Percentiles rank a stretch among this genome's conserved stretches.
Evolutionary conservation across 139 green algal genomes (phyloP).

Genomic region (Nannochloris sp.): DNA sequence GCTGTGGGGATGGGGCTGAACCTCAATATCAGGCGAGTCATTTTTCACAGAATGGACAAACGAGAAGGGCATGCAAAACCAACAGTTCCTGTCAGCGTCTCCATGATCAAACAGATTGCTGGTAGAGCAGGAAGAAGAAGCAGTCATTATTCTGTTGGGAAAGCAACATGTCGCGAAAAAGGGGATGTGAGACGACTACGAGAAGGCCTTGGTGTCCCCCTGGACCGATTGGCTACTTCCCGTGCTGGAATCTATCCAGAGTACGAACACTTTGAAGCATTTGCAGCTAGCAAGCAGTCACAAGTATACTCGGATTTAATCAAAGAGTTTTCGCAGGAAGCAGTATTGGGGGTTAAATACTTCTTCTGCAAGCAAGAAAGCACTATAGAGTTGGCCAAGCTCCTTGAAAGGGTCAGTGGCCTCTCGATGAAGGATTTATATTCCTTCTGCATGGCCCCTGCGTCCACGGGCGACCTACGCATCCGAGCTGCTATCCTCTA

Average conservation of each 20-base stretch:
- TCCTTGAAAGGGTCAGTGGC: conserved; percentile 19
- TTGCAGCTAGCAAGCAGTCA: conserved; percentile 19
- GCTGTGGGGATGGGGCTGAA: conserved; percentile 97
- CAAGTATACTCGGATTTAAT: conserved; percentile 13
- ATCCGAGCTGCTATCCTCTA: conserved; percentile 25
- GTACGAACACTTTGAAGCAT: conserved; percentile 66
- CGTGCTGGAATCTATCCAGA: conserved; percentile 38
- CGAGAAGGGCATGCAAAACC: conserved; percentile 39
- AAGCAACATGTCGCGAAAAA: conserved; percentile 18
- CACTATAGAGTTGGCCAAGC: conserved; percentile 18
- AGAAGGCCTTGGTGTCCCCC: conserved; percentile 15
- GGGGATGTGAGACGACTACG: conserved; percentile 14
- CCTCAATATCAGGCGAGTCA: conserved; percentile 85
- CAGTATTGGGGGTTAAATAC: conserved; percentile 36
- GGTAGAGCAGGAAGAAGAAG: conserved; percentile 32
- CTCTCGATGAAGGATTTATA: conserved; percentile 37
- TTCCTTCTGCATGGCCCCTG: conserved; percentile 35
- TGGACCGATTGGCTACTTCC: conserved; percentile 17
- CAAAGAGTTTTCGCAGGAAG: conserved; percentile 19
- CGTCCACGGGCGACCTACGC: conserved; percentile 18
- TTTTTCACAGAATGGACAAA: conserved; percentile 80
- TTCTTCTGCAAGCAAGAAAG: conserved; percentile 45
- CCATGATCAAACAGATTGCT: conserved; percentile 42
- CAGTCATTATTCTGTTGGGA: conserved; percentile 18
- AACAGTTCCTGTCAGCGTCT: conserved; percentile 12